Percentiles rank a stretch among this genome's conserved stretches.
Conservation (phyloP, 148 eudicot genomes). For the Diospyros kaki region DNA sequence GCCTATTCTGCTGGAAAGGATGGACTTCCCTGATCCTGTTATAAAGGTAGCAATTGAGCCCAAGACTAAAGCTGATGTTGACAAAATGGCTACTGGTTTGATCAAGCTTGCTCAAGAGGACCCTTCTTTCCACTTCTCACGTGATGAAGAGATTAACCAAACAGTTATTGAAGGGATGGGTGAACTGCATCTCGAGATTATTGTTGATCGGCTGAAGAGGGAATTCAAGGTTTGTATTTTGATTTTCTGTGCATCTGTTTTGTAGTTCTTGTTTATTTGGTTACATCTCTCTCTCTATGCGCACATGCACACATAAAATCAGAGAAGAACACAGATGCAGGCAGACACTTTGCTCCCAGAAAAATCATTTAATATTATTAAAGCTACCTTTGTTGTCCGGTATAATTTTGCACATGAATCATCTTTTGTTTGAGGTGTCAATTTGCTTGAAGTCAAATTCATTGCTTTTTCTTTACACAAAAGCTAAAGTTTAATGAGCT, state of each 20-base stretch:
- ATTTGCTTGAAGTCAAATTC: background rate
- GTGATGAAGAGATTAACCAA: slow-evolving; percentile 93
- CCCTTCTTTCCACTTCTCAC: slow-evolving; percentile 98
- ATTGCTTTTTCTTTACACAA: background rate
- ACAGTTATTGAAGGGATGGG: slow-evolving; percentile 99
- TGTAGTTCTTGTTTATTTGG: background rate
- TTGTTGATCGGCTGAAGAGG: slow-evolving; percentile 93
- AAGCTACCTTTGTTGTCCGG: too few relatives aligned
- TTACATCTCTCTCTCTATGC: background rate
- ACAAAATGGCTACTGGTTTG: slow-evolving; percentile 80
- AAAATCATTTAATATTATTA: too few relatives aligned
- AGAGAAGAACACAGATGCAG: background rate
- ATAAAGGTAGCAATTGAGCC: slow-evolving; percentile 99
- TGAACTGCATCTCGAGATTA: slow-evolving; percentile 96
- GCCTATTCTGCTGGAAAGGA: slow-evolving; percentile 84
- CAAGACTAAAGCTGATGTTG: slow-evolving; percentile 94
- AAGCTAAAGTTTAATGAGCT: background rate
- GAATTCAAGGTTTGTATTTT: slow-evolving; percentile 70
- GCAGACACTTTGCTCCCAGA: background rate
- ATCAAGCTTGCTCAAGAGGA: slow-evolving; percentile 99
- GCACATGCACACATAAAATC: background rate
- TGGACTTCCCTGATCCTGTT: slow-evolving; percentile 99
- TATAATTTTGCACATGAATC: too few relatives aligned
- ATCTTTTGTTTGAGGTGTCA: background rate
- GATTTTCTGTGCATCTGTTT: slow-evolving; percentile 11